Percentiles rank a stretch among this genome's conserved stretches.
Conservation (phyloP, 371 early-diverging fungal species). For the Mortierella sp. region DNA sequence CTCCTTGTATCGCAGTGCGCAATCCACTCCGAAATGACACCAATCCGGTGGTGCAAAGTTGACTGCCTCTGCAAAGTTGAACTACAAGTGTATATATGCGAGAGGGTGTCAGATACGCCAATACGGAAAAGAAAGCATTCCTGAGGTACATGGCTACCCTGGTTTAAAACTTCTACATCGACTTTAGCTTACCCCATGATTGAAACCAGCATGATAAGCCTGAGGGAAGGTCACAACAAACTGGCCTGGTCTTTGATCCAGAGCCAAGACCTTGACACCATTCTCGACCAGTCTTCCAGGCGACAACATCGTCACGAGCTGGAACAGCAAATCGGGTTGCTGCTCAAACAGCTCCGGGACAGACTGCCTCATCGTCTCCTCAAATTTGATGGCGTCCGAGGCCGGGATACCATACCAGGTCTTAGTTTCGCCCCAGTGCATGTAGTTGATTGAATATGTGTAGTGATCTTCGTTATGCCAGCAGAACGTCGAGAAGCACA, state of each 20-base stretch:
- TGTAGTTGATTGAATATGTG: conserved; percentile 96
- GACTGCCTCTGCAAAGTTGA: conserved; percentile 96
- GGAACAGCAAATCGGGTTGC: conserved; percentile 93
- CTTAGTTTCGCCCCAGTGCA: conserved; percentile 96
- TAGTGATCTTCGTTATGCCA: conserved; percentile 99
- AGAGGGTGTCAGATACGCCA: no score
- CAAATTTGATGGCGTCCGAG: conserved; percentile 83
- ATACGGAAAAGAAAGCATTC: no score
- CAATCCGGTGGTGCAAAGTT: conserved; percentile 96
- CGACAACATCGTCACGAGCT: conserved; percentile 92
- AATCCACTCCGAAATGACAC: conserved; percentile 85
- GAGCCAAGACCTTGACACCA: conserved; percentile 80
- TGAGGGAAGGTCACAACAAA: conserved; percentile 96
- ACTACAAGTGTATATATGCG: conserved; percentile 54
- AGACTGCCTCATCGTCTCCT: conserved; percentile 81
- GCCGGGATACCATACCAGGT: conserved; percentile 98
- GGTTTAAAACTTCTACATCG: no score
- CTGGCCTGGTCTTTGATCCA: conserved; percentile 94
- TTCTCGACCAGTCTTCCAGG: conserved; percentile 81
- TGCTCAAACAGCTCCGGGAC: conserved; percentile 91
- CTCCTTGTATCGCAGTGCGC: conserved; percentile 82
- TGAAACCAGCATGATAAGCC: conserved; percentile 96
- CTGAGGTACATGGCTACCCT: no score
- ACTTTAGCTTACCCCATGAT: conserved; percentile 92
- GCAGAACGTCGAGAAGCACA: conserved; percentile 96